Evolutionary conservation across 2,329 filamentous ascomycete species (phyloP).

Genomic region (Sclerotiophoma versabilis): DNA sequence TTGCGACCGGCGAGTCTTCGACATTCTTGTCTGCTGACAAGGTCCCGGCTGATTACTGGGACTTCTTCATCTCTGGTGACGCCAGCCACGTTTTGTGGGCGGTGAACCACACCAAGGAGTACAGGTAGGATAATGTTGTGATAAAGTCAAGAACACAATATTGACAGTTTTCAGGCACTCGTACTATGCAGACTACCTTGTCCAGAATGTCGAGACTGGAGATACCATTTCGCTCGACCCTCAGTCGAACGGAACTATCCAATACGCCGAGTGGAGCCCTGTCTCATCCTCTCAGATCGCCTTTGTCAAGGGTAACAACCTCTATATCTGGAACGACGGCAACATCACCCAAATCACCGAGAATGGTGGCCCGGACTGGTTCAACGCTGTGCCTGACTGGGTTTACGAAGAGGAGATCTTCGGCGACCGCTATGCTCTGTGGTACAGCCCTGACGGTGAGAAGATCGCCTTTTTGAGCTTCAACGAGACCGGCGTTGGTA

Average conservation of each 20-base stretch:
- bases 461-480: slow-evolving; percentile 64
- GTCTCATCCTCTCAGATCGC: slow-evolving; percentile 63
- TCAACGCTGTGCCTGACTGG: slow-evolving; percentile 70
- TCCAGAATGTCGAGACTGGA: slow-evolving; percentile 68
- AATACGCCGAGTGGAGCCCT: slow-evolving; percentile 70
- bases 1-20: slow-evolving; percentile 63
- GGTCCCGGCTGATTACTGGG: slow-evolving; percentile 62
- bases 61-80: slow-evolving; percentile 69
- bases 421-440: slow-evolving; percentile 59
- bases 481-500: slow-evolving; percentile 71
- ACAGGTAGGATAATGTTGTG: slow-evolving; percentile 40
- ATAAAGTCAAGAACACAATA: background rate
- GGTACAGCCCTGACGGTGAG: slow-evolving; percentile 65
- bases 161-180: slow-evolving; percentile 59
- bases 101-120: slow-evolving; percentile 72
- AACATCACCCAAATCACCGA: slow-evolving; percentile 64
- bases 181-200: slow-evolving; percentile 71
- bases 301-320: slow-evolving; percentile 71
- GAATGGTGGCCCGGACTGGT: slow-evolving; percentile 67
- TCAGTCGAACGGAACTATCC: slow-evolving; percentile 69
- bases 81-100: slow-evolving; percentile 66
- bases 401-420: slow-evolving; percentile 68
- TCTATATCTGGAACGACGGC: slow-evolving; percentile 66
- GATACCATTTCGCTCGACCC: slow-evolving; percentile 62
- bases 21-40: slow-evolving; percentile 66